phyloP scores from a whole-genome alignment of 169 alveolate genomes.

The Neospora caninum region DNA sequence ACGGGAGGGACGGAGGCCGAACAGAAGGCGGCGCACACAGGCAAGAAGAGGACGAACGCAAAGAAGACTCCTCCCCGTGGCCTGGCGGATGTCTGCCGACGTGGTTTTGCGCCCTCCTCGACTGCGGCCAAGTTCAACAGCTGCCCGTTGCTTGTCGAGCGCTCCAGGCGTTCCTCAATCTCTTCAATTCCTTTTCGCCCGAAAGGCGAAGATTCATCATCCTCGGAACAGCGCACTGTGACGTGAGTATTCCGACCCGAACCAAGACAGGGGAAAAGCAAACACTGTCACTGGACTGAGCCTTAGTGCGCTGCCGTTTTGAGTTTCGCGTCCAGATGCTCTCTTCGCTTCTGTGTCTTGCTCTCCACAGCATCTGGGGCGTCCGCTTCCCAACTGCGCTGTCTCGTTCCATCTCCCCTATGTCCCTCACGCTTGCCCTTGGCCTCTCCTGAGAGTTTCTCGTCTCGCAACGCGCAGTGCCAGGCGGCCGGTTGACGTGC shows the following conservation, averaged over 20 bases:
- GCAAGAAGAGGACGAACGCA: background rate
- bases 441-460: no score
- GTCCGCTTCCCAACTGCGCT: no score
- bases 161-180: constrained; percentile 29
- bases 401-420: no score
- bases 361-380: no score
- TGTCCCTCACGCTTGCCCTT: no score
- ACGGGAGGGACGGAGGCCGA: background rate
- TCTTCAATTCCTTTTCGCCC: background rate
- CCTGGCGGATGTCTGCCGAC: constrained; percentile 44
- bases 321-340: no score
- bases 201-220: background rate
- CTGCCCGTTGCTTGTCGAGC: constrained; percentile 54
- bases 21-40: no score
- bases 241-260: background rate
- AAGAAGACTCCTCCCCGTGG: background rate
- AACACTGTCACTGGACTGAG: no score
- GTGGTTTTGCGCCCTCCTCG: constrained; percentile 53
- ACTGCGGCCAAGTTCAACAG: constrained; percentile 24
- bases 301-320: no score
- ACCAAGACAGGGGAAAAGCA: background rate
- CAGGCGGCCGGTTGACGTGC: no score
- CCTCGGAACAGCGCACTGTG: background rate
- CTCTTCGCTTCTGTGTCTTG: no score
- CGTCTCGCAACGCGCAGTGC: no score